These are phyloP conservation scores for Microglena sp. DNA, from an alignment of 139 green algal species.

Conservation along the genomic window DNA sequence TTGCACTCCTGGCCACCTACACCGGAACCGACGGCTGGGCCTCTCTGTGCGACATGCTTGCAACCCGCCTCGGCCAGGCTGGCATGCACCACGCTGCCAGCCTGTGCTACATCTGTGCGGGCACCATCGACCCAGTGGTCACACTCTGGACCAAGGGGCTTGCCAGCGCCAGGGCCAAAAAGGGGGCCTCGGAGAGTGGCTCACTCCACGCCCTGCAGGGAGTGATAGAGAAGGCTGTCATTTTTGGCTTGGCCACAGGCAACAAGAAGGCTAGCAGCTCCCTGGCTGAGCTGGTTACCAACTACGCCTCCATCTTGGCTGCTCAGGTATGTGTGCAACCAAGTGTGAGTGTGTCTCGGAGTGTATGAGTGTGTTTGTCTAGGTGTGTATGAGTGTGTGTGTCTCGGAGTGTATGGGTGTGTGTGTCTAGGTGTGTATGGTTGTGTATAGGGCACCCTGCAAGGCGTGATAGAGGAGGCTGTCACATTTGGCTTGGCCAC, in stretches of 20 bases:
- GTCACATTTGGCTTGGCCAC: slow-evolving; percentile 72
- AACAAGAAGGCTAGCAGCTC: slow-evolving; percentile 33
- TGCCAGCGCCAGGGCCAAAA: too few species aligned
- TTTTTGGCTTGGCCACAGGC: slow-evolving; percentile 69
- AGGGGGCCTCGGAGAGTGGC: too few species aligned
- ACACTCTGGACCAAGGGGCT: slow-evolving; percentile 46
- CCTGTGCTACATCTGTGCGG: slow-evolving; percentile 84
- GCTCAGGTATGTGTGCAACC: neutral
- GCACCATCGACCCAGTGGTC: slow-evolving; percentile 78
- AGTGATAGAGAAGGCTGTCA: slow-evolving; percentile 88
- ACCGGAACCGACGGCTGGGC: slow-evolving; percentile 18
- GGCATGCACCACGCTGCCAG: slow-evolving; percentile 69
- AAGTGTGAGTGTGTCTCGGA: neutral
- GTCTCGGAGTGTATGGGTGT: too few species aligned
- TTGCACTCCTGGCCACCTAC: slow-evolving; percentile 89
- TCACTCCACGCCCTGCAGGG: slow-evolving; percentile 40
- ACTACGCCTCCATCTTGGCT: slow-evolving; percentile 71
- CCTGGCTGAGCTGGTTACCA: slow-evolving; percentile 63
- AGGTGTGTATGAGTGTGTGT: neutral
- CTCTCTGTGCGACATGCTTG: slow-evolving; percentile 43
- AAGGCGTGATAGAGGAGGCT: too few species aligned
- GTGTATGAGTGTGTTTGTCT: neutral
- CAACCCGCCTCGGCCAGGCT: slow-evolving; percentile 37
- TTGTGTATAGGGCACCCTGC: too few species aligned
- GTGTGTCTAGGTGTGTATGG: too few species aligned